Evolutionary conservation across 2,329 filamentous ascomycete species (phyloP).

Genomic region (Penicillium sp.): DNA sequence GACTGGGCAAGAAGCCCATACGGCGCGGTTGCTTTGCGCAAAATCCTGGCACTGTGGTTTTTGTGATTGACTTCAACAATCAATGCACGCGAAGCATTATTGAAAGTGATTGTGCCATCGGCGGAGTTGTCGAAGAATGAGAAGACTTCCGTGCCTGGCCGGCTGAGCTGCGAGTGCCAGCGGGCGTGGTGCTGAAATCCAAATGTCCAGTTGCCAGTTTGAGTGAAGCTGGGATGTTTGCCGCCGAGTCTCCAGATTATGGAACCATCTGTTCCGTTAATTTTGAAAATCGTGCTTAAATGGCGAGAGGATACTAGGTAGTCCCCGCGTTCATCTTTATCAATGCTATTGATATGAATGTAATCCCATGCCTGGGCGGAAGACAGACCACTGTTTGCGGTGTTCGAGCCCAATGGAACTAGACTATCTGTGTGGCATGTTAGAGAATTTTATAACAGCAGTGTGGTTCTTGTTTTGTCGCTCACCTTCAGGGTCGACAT

Average conservation of each 20-base stretch:
- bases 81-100: constrained; percentile 27
- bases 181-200: constrained; percentile 31
- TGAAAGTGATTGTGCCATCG: constrained; percentile 29
- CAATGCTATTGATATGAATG: constrained; percentile 32
- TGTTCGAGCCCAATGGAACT: background rate
- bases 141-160: constrained; percentile 13
- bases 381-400: constrained; percentile 20
- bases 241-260: constrained; percentile 35
- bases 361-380: constrained; percentile 33
- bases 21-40: constrained; percentile 15
- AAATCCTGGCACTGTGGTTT: constrained; percentile 3
- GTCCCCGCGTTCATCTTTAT: constrained; percentile 26
- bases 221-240: constrained; percentile 16
- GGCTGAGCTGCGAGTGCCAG: constrained; percentile 2
- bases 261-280: constrained; percentile 30
- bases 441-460: background rate
- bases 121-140: constrained; percentile 37
- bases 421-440: background rate
- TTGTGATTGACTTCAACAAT: constrained; percentile 18
- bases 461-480: too few relatives aligned
- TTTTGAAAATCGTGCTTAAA: constrained; percentile 32
- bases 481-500: constrained; percentile 7
- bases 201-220: constrained; percentile 45
- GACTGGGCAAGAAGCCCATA: constrained; percentile 23
- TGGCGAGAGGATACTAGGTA: constrained; percentile 35